Evolutionary conservation across 768 basidiomycete species (phyloP).

Genomic region (Termitomyces sp.): DNA sequence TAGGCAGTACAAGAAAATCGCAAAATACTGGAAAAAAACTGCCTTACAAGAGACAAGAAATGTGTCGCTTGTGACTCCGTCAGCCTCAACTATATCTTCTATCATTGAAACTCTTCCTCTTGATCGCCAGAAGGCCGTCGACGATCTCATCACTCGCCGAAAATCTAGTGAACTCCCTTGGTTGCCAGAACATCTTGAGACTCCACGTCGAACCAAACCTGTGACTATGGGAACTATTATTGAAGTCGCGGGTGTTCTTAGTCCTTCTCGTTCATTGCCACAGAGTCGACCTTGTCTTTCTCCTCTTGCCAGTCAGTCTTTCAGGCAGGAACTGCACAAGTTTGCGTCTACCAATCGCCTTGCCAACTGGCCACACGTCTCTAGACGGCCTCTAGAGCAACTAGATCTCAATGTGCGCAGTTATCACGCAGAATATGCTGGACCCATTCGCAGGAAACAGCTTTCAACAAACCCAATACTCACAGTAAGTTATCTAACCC

Average conservation of each 20-base stretch:
- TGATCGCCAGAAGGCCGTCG: slow-evolving; percentile 33
- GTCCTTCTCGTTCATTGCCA: slow-evolving; percentile 16
- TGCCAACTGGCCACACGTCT: slow-evolving; percentile 7
- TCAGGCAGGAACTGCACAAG: slow-evolving; percentile 16
- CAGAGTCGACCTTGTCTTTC: slow-evolving; percentile 16
- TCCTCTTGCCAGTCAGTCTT: slow-evolving; percentile 22
- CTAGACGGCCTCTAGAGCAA: slow-evolving; percentile 6
- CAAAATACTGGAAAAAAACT: slow-evolving; percentile 37
- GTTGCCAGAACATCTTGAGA: not conserved
- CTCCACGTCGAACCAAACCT: not conserved
- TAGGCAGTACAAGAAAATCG: slow-evolving; percentile 38
- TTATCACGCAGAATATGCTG: not conserved
- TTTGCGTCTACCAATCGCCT: slow-evolving; percentile 5
- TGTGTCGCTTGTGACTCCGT: slow-evolving; percentile 29
- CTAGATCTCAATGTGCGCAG: slow-evolving; percentile 8
- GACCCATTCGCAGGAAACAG: not conserved
- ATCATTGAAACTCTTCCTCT: slow-evolving; percentile 25
- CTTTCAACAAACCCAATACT: not conserved
- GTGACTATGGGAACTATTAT: not conserved
- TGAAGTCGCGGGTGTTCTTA: not conserved
- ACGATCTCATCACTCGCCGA: slow-evolving; percentile 25
- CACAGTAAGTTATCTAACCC: not conserved
- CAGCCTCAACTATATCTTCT: slow-evolving; percentile 32
- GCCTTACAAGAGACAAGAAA: slow-evolving; percentile 25
- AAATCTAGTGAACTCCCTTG: slow-evolving; percentile 8